A percentile compares a stretch with the other conserved stretches of the same genome.
phyloP scores from a whole-genome alignment of 176 grass and related monocot genomes.

The Typha latifolia region DNA sequence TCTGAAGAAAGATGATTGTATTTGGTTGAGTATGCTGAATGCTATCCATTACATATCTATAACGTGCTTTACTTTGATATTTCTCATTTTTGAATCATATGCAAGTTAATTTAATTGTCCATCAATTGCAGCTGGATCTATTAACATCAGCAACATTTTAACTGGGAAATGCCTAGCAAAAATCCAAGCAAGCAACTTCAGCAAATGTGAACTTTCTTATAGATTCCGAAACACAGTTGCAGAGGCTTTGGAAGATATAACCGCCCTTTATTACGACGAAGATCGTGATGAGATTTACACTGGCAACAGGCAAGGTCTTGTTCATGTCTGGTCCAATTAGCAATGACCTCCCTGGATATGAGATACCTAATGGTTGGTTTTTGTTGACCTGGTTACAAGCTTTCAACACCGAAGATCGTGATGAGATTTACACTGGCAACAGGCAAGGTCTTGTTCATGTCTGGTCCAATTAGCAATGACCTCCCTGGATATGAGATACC shows the following conservation, averaged over 20 bases:
- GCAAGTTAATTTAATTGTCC: not conserved
- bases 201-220: slow-evolving; percentile 36
- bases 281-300: slow-evolving; percentile 89
- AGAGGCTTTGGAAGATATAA: slow-evolving; percentile 81
- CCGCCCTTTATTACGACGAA: slow-evolving; percentile 78
- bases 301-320: slow-evolving; percentile 67
- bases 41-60: not conserved
- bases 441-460: slow-evolving; percentile 81
- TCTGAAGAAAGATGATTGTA: no score
- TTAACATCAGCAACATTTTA: slow-evolving; percentile 93
- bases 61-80: not conserved
- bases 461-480: slow-evolving; percentile 52
- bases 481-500: not conserved
- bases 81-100: not conserved
- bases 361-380: no score
- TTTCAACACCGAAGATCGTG: slow-evolving; percentile 73
- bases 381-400: no score
- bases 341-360: not conserved
- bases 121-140: slow-evolving; percentile 53
- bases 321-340: slow-evolving; percentile 88
- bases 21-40: no score
- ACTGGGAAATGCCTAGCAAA: slow-evolving; percentile 82
- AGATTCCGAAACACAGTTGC: slow-evolving; percentile 51
- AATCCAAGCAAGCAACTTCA: slow-evolving; percentile 34
- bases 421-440: slow-evolving; percentile 87